Conservation (phyloP, 371 early-diverging fungal species). For the Mortierella sp. region DNA sequence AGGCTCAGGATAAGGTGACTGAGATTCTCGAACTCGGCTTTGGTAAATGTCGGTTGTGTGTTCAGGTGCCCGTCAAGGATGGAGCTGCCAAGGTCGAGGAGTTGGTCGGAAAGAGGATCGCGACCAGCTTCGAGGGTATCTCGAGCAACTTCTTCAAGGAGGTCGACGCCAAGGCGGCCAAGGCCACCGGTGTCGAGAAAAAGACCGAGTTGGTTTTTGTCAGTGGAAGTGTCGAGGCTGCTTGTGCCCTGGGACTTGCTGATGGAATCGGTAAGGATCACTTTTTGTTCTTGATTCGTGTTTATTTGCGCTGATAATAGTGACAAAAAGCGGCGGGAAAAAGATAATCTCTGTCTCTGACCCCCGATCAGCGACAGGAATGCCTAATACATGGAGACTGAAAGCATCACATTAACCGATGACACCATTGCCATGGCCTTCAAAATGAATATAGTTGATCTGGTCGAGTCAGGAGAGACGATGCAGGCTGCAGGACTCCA, state of each 20-base stretch:
- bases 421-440: neutral
- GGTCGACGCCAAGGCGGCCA: conserved; percentile 64
- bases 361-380: too few species aligned
- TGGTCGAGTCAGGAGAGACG: conserved; percentile 95
- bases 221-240: conserved; percentile 94
- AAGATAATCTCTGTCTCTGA: too few species aligned
- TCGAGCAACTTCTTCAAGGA: conserved; percentile 74
- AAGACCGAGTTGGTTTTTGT: conserved; percentile 86
- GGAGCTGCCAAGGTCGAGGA: conserved; percentile 66
- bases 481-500: conserved; percentile 98
- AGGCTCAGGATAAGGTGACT: conserved; percentile 75
- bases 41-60: conserved; percentile 90
- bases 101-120: conserved; percentile 92
- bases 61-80: conserved; percentile 79
- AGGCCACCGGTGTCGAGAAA: conserved; percentile 58
- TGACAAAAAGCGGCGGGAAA: too few species aligned
- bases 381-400: neutral
- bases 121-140: conserved; percentile 88
- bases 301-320: too few species aligned
- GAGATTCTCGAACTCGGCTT: conserved; percentile 86
- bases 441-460: conserved; percentile 58
- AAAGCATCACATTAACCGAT: neutral
- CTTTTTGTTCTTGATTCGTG: neutral
- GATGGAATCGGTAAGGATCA: conserved; percentile 91
- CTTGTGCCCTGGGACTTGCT: conserved; percentile 95